Percentiles rank a stretch among this genome's conserved stretches.
phyloP scores from a whole-genome alignment of 331 rosid genomes.

The Malus hybrid region DNA sequence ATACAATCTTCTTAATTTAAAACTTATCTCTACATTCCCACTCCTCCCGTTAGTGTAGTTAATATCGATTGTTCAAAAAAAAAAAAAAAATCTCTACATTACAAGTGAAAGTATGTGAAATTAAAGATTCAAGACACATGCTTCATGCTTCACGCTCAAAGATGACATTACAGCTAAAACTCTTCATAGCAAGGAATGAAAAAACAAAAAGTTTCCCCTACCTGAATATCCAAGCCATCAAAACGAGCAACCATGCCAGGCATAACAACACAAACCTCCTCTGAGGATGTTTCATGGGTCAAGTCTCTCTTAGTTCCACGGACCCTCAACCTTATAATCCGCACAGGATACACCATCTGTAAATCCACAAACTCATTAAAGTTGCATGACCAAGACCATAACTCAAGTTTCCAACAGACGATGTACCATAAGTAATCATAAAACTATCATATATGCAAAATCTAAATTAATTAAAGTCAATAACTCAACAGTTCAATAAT shows the following conservation, averaged over 20 bases:
- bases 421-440: background rate
- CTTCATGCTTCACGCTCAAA: background rate
- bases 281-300: slow-evolving; percentile 64
- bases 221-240: slow-evolving; percentile 84
- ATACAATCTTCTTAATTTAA: background rate
- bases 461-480: background rate
- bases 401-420: background rate
- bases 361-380: slow-evolving; percentile 6
- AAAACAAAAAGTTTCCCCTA: slow-evolving; percentile 10
- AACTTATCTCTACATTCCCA: background rate
- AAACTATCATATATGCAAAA: background rate
- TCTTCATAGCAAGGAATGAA: background rate
- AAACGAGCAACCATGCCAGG: slow-evolving; percentile 79
- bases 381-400: background rate
- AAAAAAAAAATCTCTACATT: background rate
- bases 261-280: slow-evolving; percentile 83
- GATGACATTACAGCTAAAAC: background rate
- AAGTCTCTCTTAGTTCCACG: slow-evolving; percentile 82
- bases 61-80: too few species aligned
- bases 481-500: background rate
- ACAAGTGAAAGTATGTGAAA: background rate
- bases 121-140: background rate
- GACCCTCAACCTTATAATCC: slow-evolving; percentile 71
- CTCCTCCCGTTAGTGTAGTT: too few species aligned
- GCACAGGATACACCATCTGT: slow-evolving; percentile 70